Evolutionary conservation across 768 basidiomycete species (phyloP), one percentile per base, ranked within the genome.

Genomic region (Botryobasidium botryosum): DNA sequence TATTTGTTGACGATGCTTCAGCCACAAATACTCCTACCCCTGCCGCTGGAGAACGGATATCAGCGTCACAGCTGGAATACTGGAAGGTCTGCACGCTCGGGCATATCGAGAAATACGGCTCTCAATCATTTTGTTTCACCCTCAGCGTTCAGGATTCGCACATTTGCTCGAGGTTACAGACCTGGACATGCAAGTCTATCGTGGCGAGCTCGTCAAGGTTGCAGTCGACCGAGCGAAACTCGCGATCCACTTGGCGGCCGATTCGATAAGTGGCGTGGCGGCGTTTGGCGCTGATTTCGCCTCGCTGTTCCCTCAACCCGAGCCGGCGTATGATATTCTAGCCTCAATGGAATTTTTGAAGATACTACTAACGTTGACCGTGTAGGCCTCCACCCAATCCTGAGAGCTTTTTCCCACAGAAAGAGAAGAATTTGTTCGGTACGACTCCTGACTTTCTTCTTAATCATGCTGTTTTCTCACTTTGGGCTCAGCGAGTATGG

Each of bases 201-300:
- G 13, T 25, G 13, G 13, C 13, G 25, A 25, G 10, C 37, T 42
- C 27, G 23, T 12, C 37, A 42, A 85, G 84, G 60, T 81, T 20
- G 52, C 61, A n/a, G 57, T 82, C 21, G 66, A 75, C 42, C 66
- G 62, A 12, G 61, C 74, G 28, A 62, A 61, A 15, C 57, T 86
- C 4, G 67, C 67, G 32, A 51, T 84, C 35, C 77, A 80, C 55
- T 64, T 85, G 21, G 85, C 82, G 55, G 84, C 86, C 8, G 85
- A 88, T 57, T 81, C 83, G 1, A 60, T 79, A 44, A 60, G 65
- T 5, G 71, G 73, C 1, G 59, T 87, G 24, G 62, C 68, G 1
- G 65, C 68, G 4, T 73, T 85, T 53, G 65, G 68, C 26, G 57
- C 62, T 20, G 73, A 77, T 53, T 51, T 82, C 42, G 57, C 60